Evolutionary conservation across 139 green algal species (phyloP).

Genomic region (Picochlorum sp.): DNA sequence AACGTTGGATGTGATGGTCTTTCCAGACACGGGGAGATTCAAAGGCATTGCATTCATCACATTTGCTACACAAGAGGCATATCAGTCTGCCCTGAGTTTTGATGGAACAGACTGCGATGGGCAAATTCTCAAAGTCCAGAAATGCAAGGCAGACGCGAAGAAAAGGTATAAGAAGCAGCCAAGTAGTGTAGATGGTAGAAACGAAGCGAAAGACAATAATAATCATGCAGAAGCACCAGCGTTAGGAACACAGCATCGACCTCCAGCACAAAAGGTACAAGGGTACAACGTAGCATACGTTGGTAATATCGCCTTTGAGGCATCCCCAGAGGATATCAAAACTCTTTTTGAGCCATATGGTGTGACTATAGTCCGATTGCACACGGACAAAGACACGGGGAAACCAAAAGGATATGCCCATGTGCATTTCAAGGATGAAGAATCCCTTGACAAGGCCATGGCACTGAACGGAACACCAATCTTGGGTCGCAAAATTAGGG

Average conservation of each 20-base stretch:
- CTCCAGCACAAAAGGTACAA: constrained; percentile 30
- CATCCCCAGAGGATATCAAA: constrained; percentile 35
- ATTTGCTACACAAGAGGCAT: constrained; percentile 66
- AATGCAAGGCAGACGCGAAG: constrained; percentile 33
- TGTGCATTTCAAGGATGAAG: constrained; percentile 65
- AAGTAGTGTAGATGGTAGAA: not conserved
- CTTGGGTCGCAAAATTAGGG: constrained; percentile 47
- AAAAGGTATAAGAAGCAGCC: constrained; percentile 16
- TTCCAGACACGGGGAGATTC: constrained; percentile 86
- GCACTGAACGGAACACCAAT: constrained; percentile 44
- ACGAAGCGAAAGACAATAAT: not conserved
- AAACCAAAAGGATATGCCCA: constrained; percentile 75
- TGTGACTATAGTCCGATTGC: constrained; percentile 53
- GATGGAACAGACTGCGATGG: constrained; percentile 49
- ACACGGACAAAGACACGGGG: constrained; percentile 70
- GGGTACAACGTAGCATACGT: constrained; percentile 76
- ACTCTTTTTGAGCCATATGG: constrained; percentile 53
- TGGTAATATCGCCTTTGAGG: constrained; percentile 73
- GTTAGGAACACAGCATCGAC: not conserved
- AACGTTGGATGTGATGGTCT: constrained; percentile 72
- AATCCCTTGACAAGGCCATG: constrained; percentile 41
- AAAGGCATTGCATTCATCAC: constrained; percentile 89
- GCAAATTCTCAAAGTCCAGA: constrained; percentile 43
- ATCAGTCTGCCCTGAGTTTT: constrained; percentile 59
- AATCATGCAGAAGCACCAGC: no score